Conservation (phyloP, 352 stramenopile species). For the Globisporangium radiosum region DNA sequence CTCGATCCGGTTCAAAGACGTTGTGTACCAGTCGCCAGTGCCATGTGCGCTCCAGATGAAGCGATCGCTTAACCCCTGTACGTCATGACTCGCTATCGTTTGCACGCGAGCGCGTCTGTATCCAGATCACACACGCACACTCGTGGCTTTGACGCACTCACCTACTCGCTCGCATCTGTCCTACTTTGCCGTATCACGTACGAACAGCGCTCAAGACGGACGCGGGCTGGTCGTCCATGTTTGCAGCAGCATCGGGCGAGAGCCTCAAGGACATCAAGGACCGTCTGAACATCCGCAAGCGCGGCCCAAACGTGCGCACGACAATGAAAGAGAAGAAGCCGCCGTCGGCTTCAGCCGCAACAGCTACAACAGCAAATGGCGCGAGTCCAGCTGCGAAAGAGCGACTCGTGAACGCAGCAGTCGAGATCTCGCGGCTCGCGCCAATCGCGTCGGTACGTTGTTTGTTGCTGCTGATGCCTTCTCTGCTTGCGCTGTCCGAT, state of each 20-base stretch:
- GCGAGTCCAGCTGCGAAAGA: conserved; percentile 22
- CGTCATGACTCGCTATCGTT: conserved; percentile 6
- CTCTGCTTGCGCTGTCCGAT: not conserved
- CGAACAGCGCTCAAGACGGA: conserved; percentile 57
- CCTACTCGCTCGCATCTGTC: too few relatives aligned
- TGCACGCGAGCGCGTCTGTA: too few relatives aligned
- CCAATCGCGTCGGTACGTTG: conserved; percentile 5
- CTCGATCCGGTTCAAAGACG: conserved; percentile 73
- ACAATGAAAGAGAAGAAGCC: conserved; percentile 39
- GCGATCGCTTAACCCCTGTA: conserved; percentile 70
- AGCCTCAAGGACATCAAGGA: conserved; percentile 81
- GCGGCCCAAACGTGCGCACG: conserved; percentile 47
- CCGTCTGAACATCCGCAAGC: conserved; percentile 62
- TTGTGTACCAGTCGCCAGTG: conserved; percentile 67
- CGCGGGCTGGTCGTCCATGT: conserved; percentile 78
- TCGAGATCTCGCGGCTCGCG: conserved; percentile 16
- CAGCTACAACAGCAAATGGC: not conserved
- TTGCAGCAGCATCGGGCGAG: conserved; percentile 48
- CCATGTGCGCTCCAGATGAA: conserved; percentile 77
- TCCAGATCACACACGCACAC: too few relatives aligned
- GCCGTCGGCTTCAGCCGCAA: conserved; percentile 2
- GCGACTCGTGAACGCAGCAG: conserved; percentile 12
- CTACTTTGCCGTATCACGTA: not conserved
- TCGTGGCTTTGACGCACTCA: too few relatives aligned
- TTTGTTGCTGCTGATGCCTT: not conserved